These are phyloP conservation scores for Salix udensis DNA, from an alignment of 345 rosid genomes.

Conservation along the genomic window DNA sequence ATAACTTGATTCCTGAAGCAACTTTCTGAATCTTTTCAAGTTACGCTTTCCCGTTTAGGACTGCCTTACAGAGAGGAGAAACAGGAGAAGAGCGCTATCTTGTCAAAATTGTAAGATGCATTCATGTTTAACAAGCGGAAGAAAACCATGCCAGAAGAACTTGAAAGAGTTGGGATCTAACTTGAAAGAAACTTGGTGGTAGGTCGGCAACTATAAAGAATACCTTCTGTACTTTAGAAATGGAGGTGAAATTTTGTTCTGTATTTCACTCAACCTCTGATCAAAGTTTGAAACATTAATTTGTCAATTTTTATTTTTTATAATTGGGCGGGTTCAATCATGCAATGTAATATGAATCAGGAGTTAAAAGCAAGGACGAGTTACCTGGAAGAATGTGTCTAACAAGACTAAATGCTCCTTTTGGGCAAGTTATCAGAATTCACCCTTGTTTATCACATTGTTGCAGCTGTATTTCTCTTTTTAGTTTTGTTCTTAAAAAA, in stretches of 20 bases:
- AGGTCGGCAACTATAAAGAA: not conserved
- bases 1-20: not conserved
- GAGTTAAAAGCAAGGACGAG: not conserved
- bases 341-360: not conserved
- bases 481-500: too few relatives aligned
- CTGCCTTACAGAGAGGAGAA: not conserved
- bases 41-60: not conserved
- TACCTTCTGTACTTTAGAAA: not conserved
- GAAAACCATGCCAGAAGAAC: too few relatives aligned
- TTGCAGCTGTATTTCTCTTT: too few relatives aligned
- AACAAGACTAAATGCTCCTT: not conserved
- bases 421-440: not conserved
- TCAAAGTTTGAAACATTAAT: not conserved
- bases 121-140: not conserved
- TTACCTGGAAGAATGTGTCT: not conserved
- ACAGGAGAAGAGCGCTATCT: not conserved
- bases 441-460: too few relatives aligned
- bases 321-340: not conserved
- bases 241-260: not conserved
- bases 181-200: not conserved
- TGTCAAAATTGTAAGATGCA: not conserved
- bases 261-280: not conserved
- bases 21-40: not conserved
- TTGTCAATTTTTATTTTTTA: not conserved
- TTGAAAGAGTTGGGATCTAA: not conserved